These are phyloP conservation scores for Mucor circinelloides DNA, from an alignment of 371 early-diverging fungal species.

Conservation along the genomic window DNA sequence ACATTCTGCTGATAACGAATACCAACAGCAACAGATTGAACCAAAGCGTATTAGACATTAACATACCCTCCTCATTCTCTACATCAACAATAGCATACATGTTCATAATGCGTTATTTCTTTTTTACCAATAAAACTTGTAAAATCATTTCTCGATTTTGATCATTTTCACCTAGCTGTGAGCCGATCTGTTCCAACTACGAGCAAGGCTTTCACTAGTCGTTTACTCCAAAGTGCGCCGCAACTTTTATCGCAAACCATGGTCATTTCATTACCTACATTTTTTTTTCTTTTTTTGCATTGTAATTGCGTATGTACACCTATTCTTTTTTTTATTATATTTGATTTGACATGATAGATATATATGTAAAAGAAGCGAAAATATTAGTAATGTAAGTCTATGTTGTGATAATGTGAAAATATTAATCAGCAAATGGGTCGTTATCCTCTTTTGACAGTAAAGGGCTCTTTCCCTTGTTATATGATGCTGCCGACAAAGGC, in stretches of 20 bases:
- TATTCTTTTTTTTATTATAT: background rate
- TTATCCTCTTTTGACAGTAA: slow-evolving; percentile 7
- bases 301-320: background rate
- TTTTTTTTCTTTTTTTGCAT: too few species aligned
- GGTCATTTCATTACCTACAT: too few species aligned
- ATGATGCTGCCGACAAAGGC: background rate
- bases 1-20: background rate
- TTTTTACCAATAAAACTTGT: too few species aligned
- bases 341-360: background rate
- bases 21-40: background rate
- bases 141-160: too few species aligned
- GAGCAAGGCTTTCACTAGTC: too few species aligned
- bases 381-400: background rate
- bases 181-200: too few species aligned
- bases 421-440: slow-evolving; percentile 10
- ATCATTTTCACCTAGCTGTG: too few species aligned
- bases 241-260: too few species aligned
- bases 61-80: background rate
- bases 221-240: too few species aligned
- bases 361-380: background rate
- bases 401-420: background rate
- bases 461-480: slow-evolving; percentile 17
- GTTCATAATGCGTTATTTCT: too few species aligned
- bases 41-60: background rate
- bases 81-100: too few species aligned